phyloP scores from a whole-genome alignment of 306 rosid genomes.

The Cicer judaicum region DNA sequence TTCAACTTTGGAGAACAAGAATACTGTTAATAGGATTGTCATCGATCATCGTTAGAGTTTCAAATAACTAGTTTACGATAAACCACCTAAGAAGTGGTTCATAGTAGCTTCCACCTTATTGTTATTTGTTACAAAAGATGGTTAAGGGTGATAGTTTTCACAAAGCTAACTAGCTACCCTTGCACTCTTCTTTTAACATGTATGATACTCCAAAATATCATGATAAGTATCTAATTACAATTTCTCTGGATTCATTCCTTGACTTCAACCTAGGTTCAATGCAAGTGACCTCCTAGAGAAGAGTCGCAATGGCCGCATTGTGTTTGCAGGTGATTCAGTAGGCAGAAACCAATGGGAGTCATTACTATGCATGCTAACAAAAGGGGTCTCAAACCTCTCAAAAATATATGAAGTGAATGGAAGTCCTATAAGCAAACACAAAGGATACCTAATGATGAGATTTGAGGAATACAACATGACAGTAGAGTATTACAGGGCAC shows the following conservation, averaged over 20 bases:
- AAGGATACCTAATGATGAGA: constrained; percentile 66
- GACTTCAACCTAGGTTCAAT: constrained; percentile 62
- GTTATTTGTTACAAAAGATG: neutral
- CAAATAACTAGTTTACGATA: too few relatives aligned
- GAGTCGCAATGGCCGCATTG: constrained; percentile 75
- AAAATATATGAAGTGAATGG: constrained; percentile 78
- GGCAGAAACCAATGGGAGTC: constrained; percentile 99
- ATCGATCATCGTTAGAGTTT: too few relatives aligned
- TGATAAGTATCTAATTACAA: neutral
- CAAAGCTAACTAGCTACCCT: neutral
- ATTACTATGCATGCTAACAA: constrained; percentile 74
- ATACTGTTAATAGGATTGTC: too few relatives aligned
- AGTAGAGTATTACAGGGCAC: constrained; percentile 81
- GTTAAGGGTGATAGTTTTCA: neutral
- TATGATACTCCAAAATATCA: neutral
- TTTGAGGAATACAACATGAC: constrained; percentile 76
- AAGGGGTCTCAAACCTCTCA: constrained; percentile 66
- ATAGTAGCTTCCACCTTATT: neutral
- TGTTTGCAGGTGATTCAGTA: constrained; percentile 87
- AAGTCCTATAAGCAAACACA: constrained; percentile 81
- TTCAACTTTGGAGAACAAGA: too few relatives aligned
- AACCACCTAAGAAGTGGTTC: too few relatives aligned
- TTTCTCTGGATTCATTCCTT: constrained; percentile 1
- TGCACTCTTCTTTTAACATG: neutral
- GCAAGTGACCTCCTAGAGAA: constrained; percentile 79